Percentiles rank a stretch among this genome's conserved stretches.
Conservation (phyloP, 176 grass and related monocot genomes). For the Olyra latifolia region DNA sequence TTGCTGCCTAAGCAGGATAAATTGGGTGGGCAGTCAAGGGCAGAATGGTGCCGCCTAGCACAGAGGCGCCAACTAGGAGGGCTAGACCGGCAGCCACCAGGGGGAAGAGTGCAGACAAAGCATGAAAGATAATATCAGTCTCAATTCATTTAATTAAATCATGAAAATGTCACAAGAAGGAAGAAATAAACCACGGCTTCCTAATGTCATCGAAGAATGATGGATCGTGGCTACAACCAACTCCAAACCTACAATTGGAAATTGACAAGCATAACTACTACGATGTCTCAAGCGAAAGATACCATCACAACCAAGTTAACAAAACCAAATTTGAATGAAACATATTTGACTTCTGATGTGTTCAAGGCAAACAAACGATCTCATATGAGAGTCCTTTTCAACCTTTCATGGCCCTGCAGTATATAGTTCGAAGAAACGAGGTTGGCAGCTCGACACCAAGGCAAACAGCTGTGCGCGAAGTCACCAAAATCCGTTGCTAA, state of each 20-base stretch:
- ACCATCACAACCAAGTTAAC: background rate
- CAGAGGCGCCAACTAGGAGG: too few relatives aligned
- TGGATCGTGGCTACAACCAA: background rate
- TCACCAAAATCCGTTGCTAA: background rate
- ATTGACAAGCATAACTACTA: background rate
- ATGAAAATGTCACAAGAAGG: constrained; percentile 2
- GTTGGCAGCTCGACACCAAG: background rate
- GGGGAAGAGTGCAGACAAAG: background rate
- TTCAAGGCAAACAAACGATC: background rate
- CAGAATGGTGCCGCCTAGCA: too few relatives aligned
- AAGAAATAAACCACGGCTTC: background rate
- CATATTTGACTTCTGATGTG: background rate
- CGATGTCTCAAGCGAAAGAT: background rate
- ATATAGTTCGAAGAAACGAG: background rate
- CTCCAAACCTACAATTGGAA: background rate
- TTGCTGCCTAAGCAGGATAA: too few relatives aligned
- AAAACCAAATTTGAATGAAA: background rate
- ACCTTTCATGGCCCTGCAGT: background rate
- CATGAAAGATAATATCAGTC: background rate
- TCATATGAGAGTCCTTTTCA: background rate
- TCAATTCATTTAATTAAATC: constrained; percentile 24
- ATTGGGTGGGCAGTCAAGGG: too few relatives aligned
- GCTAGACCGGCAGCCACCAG: too few relatives aligned
- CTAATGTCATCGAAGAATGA: background rate
- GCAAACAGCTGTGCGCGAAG: background rate